Percentiles rank a stretch among this genome's conserved stretches.
Evolutionary conservation across 805 yeast genomes (phyloP).

Genomic region (Candida krabiensis): DNA sequence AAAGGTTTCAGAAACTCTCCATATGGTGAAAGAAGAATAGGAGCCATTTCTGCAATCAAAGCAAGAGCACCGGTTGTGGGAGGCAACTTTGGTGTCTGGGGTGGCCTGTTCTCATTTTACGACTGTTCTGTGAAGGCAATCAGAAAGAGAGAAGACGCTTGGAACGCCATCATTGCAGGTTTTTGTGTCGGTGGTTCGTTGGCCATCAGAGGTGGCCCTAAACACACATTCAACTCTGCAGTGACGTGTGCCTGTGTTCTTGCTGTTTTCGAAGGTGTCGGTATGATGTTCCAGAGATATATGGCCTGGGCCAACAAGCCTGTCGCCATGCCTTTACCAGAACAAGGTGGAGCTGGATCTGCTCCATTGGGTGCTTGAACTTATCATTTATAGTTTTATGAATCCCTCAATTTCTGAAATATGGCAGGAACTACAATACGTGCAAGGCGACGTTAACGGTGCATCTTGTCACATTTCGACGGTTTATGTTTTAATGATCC

Average conservation of each 20-base stretch:
- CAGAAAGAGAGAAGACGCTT: slow-evolving; percentile 97
- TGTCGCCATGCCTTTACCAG: slow-evolving; percentile 59
- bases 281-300: slow-evolving; percentile 90
- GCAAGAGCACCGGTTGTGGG: slow-evolving; percentile 98
- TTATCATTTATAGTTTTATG: slow-evolving; percentile 2
- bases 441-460: too few relatives aligned
- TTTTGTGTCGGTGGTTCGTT: slow-evolving; percentile 97
- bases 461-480: too few relatives aligned
- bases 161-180: slow-evolving; percentile 98
- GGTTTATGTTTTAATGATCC: too few relatives aligned
- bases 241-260: slow-evolving; percentile 95
- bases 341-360: slow-evolving; percentile 29
- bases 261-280: slow-evolving; percentile 98
- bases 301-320: slow-evolving; percentile 83
- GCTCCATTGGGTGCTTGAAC: slow-evolving; percentile 27
- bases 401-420: slow-evolving; percentile 2
- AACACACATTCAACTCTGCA: slow-evolving; percentile 93
- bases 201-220: slow-evolving; percentile 99
- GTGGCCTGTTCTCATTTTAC: slow-evolving; percentile 93
- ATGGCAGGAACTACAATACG: too few relatives aligned
- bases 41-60: slow-evolving; percentile 86
- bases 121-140: slow-evolving; percentile 95
- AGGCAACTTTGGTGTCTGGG: slow-evolving; percentile 99
- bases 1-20: slow-evolving; percentile 99
- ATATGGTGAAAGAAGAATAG: slow-evolving; percentile 88